phyloP scores from a whole-genome alignment of 306 rosid species.

The Urtica urens region DNA sequence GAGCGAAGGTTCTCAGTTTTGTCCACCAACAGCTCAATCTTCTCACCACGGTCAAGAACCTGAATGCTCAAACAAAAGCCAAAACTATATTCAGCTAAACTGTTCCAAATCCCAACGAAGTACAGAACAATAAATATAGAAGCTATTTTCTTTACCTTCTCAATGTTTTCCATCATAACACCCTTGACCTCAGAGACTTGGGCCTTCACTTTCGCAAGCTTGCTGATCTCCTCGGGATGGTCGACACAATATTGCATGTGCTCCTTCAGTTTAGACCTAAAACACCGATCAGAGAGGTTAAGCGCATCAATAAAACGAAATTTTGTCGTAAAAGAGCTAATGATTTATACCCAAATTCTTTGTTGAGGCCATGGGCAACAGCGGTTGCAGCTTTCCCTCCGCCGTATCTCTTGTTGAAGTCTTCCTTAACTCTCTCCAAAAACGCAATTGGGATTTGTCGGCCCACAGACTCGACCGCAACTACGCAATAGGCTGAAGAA shows the following conservation, averaged over 20 bases:
- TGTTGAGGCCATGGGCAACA: conserved; percentile 45
- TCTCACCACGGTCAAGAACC: conserved; percentile 99
- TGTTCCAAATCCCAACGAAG: background rate
- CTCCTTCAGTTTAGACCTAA: conserved; percentile 74
- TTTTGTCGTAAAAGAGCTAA: background rate
- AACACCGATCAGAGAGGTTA: background rate
- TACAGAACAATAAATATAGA: background rate
- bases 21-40: conserved; percentile 83
- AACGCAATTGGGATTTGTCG: conserved; percentile 84
- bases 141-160: conserved; percentile 41
- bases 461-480: conserved; percentile 76
- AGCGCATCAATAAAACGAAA: background rate
- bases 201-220: conserved; percentile 94
- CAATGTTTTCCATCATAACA: conserved; percentile 99
- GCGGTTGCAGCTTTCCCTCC: conserved; percentile 92
- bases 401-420: conserved; percentile 62
- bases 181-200: conserved; percentile 98
- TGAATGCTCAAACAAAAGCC: conserved; percentile 14
- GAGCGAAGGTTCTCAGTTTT: conserved; percentile 95
- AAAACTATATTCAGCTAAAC: background rate
- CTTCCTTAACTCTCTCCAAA: conserved; percentile 77
- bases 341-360: conserved; percentile 67
- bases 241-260: conserved; percentile 93
- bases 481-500: conserved; percentile 77
- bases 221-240: conserved; percentile 94